These are phyloP conservation scores for Raphanus sativus DNA, from an alignment of 345 rosid genomes.

Conservation along the genomic window DNA sequence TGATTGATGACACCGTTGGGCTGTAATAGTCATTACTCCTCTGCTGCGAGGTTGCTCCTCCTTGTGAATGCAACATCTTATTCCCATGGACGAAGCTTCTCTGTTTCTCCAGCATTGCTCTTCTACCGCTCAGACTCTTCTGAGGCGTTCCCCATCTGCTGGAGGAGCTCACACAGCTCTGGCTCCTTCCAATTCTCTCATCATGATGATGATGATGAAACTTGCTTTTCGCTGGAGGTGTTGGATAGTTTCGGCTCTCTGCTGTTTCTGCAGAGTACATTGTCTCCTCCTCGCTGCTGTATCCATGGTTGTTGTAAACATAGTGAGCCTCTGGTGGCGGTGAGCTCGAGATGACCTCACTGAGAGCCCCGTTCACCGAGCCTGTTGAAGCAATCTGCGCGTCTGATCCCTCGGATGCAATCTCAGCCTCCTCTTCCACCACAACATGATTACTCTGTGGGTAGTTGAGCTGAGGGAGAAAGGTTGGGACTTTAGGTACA, in stretches of 20 bases:
- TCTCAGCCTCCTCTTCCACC: conserved; percentile 39
- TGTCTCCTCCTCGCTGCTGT: conserved; percentile 75
- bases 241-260: conserved; percentile 80
- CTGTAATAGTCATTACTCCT: conserved; percentile 89
- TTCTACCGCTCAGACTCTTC: conserved; percentile 49
- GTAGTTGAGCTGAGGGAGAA: conserved; percentile 31
- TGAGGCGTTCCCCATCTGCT: conserved; percentile 74
- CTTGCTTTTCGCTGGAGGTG: conserved; percentile 71
- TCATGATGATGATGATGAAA: conserved; percentile 31
- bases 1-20: conserved; percentile 88
- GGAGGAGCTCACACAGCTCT: conserved; percentile 75
- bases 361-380: conserved; percentile 62
- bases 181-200: conserved; percentile 82
- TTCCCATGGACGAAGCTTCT: conserved; percentile 79
- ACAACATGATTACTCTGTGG: conserved; percentile 11
- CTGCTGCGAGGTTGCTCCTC: conserved; percentile 82
- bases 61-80: conserved; percentile 66
- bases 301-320: conserved; percentile 31
- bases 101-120: conserved; percentile 65
- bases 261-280: conserved; percentile 99
- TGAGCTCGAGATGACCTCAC: conserved; percentile 51
- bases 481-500: conserved; percentile 40
- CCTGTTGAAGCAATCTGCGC: conserved; percentile 65
- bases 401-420: conserved; percentile 33
- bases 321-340: conserved; percentile 35